These are phyloP conservation scores for Lunasporangiospora selenospora DNA, from an alignment of 192 early-diverging fungal genomes.

Conservation along the genomic window DNA sequence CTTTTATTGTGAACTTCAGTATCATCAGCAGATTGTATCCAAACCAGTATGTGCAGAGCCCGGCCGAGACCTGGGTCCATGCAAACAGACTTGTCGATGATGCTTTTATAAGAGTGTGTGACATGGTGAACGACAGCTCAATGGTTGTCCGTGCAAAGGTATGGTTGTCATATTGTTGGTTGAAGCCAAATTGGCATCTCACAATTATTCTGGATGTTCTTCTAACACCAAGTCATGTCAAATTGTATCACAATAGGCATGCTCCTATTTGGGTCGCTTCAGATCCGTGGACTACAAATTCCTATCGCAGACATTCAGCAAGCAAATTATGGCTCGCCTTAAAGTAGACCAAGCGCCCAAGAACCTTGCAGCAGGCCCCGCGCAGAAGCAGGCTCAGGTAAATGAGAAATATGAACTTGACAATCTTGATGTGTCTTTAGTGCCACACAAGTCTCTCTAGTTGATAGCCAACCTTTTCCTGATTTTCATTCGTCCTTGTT, in stretches of 20 bases:
- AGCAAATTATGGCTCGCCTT: conserved; percentile 78
- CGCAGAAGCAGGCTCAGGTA: conserved; percentile 42
- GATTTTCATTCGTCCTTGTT: background rate
- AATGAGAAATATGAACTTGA: background rate
- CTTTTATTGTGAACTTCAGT: too few relatives aligned
- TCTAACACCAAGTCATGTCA: conserved; percentile 2
- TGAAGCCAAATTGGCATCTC: background rate
- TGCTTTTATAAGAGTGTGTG: conserved; percentile 83
- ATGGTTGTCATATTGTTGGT: background rate
- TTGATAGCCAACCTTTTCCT: background rate
- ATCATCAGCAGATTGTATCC: conserved; percentile 60
- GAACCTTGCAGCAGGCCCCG: conserved; percentile 36
- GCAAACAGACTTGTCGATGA: conserved; percentile 66
- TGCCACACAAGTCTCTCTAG: background rate
- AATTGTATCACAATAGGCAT: conserved; percentile 53
- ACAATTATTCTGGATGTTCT: conserved; percentile 4
- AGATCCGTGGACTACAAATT: conserved; percentile 62
- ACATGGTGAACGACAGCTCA: conserved; percentile 80
- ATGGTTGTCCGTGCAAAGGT: conserved; percentile 73
- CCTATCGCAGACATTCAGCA: conserved; percentile 78
- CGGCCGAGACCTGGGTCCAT: conserved; percentile 8
- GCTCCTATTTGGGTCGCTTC: conserved; percentile 70
- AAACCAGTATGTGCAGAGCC: conserved; percentile 47
- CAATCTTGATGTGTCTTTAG: background rate
- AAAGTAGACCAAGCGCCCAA: conserved; percentile 45